These are phyloP conservation scores for Croton laevigatus DNA, from an alignment of 441 rosid genomes.

Conservation along the genomic window DNA sequence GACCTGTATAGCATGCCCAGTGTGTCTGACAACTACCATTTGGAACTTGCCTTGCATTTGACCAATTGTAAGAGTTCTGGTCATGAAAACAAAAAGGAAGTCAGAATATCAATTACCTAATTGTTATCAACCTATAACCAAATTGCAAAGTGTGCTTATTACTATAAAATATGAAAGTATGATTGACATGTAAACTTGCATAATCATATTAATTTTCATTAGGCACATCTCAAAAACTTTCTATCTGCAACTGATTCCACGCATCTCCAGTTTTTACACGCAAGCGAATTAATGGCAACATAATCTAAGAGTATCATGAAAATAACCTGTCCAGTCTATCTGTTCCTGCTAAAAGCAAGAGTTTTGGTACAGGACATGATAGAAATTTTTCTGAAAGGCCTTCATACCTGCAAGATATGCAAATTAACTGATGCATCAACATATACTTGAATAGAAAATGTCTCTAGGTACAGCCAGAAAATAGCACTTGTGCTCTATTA, in stretches of 20 bases:
- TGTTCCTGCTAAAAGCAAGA: conserved; percentile 86
- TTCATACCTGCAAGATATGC: conserved; percentile 69
- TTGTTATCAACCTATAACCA: background rate
- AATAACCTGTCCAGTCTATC: conserved; percentile 84
- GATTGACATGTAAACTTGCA: background rate
- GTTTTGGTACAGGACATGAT: conserved; percentile 80
- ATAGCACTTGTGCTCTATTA: background rate
- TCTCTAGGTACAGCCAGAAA: background rate
- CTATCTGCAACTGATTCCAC: background rate
- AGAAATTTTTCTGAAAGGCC: conserved; percentile 91
- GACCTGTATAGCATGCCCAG: conserved; percentile 99
- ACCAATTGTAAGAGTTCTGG: conserved; percentile 89
- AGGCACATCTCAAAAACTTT: conserved; percentile 2
- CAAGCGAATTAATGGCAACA: background rate
- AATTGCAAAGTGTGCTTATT: too few relatives aligned
- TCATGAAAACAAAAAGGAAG: conserved; percentile 21
- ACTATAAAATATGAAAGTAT: background rate
- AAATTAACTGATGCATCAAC: conserved; percentile 5
- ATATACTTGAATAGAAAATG: conserved; percentile 15
- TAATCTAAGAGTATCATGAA: background rate
- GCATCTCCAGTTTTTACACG: background rate
- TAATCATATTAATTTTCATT: background rate
- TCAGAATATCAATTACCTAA: background rate
- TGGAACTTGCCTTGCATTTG: conserved; percentile 99
- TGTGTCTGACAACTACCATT: conserved; percentile 91